Evolutionary conservation across 345 rosid species (phyloP).

Genomic region (Lepidium aucheri): DNA sequence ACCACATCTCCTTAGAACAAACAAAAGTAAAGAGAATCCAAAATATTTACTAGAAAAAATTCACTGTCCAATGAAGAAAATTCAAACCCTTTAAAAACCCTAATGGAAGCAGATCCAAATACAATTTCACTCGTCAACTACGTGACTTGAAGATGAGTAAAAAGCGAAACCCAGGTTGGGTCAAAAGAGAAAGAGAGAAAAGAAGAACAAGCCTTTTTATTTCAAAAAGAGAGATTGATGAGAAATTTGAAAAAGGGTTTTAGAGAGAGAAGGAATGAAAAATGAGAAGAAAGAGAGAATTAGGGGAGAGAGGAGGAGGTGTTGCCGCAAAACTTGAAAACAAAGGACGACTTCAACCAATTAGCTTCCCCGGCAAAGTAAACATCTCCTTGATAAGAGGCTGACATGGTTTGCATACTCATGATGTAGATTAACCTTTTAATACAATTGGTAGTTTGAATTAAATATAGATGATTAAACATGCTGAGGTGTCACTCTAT

Average conservation of each 20-base stretch:
- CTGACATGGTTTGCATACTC: no score
- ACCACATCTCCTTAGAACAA: not conserved
- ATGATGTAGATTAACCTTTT: no score
- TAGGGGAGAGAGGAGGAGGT: not conserved
- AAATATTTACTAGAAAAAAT: not conserved
- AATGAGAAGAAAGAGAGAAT: not conserved
- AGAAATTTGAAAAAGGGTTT: slow-evolving; percentile 17
- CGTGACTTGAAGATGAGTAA: not conserved
- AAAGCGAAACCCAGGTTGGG: not conserved
- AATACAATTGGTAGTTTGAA: no score
- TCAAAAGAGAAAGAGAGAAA: not conserved
- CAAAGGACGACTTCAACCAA: slow-evolving; percentile 32
- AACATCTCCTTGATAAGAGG: no score
- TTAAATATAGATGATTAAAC: no score
- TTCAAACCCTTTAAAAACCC: slow-evolving; percentile 29
- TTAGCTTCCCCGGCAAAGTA: not conserved
- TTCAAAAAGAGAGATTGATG: slow-evolving; percentile 16
- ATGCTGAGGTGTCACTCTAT: no score
- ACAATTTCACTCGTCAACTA: slow-evolving; percentile 24
- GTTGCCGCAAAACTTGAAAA: slow-evolving; percentile 97
- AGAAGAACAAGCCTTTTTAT: slow-evolving; percentile 14
- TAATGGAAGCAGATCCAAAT: slow-evolving; percentile 36
- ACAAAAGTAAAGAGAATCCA: not conserved
- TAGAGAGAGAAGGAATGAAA: slow-evolving; percentile 14
- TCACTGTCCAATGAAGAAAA: not conserved